Evolutionary conservation across 306 rosid genomes (phyloP).

Genomic region (Vicia villosa): DNA sequence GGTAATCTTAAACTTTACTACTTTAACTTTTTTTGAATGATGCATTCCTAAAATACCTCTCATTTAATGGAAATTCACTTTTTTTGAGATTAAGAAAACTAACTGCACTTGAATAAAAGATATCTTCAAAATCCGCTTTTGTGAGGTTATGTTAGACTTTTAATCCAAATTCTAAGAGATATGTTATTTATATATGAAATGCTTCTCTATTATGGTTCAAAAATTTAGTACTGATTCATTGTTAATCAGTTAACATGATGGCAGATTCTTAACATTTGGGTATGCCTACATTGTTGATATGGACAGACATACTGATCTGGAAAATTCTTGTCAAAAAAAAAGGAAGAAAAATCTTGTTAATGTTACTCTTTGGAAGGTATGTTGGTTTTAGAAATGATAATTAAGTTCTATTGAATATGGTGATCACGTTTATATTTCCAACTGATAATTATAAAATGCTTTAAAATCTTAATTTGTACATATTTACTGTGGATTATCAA

Average conservation of each 20-base stretch:
- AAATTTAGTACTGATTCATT: background rate
- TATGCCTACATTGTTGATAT: conserved; percentile 80
- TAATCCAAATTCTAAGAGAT: background rate
- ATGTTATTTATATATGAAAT: conserved; percentile 16
- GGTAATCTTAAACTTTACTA: too few species aligned
- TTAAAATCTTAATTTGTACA: conserved; percentile 21
- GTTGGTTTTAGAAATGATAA: background rate
- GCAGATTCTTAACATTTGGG: conserved; percentile 79
- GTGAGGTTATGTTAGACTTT: too few species aligned
- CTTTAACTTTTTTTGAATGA: too few species aligned
- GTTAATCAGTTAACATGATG: conserved; percentile 39
- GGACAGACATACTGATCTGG: conserved; percentile 75
- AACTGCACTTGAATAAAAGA: too few species aligned
- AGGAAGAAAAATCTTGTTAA: conserved; percentile 92
- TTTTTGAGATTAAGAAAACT: too few species aligned
- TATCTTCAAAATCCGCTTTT: too few species aligned
- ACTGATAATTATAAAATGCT: background rate
- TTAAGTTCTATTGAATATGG: background rate
- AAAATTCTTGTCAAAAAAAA: conserved; percentile 55
- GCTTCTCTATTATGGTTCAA: conserved; percentile 18
- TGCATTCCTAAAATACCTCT: too few species aligned
- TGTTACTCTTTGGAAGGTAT: conserved; percentile 95
- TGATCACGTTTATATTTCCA: too few species aligned
- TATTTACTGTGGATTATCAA: conserved; percentile 11
- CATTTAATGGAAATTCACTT: too few species aligned